phyloP scores from a whole-genome alignment of 2,329 filamentous ascomycete species.

The Hypomyces rosellus region DNA sequence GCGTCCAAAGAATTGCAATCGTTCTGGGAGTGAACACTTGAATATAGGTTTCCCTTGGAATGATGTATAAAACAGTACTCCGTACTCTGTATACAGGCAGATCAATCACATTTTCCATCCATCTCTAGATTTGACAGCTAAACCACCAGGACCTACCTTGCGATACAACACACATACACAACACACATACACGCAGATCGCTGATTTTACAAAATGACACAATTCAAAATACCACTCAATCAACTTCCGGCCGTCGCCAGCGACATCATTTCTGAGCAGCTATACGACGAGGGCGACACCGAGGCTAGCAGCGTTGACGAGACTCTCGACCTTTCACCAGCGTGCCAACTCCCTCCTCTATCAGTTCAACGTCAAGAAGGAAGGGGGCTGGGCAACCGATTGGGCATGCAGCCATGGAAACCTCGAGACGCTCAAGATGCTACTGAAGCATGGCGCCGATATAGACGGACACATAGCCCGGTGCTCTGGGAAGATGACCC shows the following conservation, averaged over 20 bases:
- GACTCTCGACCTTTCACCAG: not conserved
- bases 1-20: too few species aligned
- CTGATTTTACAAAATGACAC: not conserved
- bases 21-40: too few species aligned
- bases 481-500: not conserved
- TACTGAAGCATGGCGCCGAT: not conserved
- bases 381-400: not conserved
- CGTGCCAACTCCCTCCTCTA: not conserved
- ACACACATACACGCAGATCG: too few species aligned
- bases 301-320: not conserved
- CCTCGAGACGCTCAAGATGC: not conserved
- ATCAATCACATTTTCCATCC: too few species aligned
- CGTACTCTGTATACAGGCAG: too few species aligned
- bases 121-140: too few species aligned
- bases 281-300: not conserved
- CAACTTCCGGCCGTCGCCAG: not conserved
- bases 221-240: not conserved
- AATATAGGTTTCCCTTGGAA: too few species aligned
- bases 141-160: too few species aligned
- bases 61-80: too few species aligned
- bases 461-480: not conserved
- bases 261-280: not conserved
- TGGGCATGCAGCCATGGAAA: not conserved
- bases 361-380: not conserved
- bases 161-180: too few species aligned